A percentile compares a stretch with the other conserved stretches of the same genome.
phyloP scores from a whole-genome alignment of 176 grass and related monocot species.

The Rhynchospora pubera region DNA sequence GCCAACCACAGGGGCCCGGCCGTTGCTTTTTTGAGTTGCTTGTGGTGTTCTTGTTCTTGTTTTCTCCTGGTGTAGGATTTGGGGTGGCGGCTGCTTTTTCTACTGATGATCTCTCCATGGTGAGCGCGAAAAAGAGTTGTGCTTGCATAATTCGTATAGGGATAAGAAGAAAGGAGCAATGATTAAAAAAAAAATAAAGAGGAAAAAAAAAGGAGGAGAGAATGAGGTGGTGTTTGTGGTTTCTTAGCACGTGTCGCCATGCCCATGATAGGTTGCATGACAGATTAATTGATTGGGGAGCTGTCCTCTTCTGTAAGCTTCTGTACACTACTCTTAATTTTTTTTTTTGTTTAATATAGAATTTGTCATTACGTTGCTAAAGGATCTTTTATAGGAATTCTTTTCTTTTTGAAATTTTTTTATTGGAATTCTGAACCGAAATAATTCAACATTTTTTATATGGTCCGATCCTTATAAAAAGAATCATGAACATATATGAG shows the following conservation, averaged over 20 bases:
- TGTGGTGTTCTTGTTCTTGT: neutral
- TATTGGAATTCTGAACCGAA: too few species aligned
- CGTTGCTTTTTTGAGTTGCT: conserved; percentile 51
- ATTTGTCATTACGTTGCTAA: too few species aligned
- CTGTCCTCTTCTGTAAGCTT: neutral
- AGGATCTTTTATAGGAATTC: too few species aligned
- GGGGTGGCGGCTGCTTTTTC: neutral
- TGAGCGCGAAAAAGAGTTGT: neutral
- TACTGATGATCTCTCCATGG: neutral
- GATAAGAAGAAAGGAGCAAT: neutral
- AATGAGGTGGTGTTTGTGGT: neutral
- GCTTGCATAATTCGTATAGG: neutral
- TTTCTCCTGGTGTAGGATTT: neutral
- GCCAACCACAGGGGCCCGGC: conserved; percentile 40
- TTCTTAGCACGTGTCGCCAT: neutral
- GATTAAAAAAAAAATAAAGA: too few species aligned
- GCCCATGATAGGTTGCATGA: neutral
- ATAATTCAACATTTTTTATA: too few species aligned
- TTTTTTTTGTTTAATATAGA: too few species aligned
- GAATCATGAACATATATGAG: too few species aligned
- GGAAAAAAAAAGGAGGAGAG: neutral
- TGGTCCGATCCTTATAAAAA: too few species aligned
- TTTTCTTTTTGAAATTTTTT: too few species aligned
- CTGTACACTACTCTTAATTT: too few species aligned
- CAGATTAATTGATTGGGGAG: neutral